Evolutionary conservation across 306 rosid species (phyloP).

Genomic region (Rubus parviflorus): DNA sequence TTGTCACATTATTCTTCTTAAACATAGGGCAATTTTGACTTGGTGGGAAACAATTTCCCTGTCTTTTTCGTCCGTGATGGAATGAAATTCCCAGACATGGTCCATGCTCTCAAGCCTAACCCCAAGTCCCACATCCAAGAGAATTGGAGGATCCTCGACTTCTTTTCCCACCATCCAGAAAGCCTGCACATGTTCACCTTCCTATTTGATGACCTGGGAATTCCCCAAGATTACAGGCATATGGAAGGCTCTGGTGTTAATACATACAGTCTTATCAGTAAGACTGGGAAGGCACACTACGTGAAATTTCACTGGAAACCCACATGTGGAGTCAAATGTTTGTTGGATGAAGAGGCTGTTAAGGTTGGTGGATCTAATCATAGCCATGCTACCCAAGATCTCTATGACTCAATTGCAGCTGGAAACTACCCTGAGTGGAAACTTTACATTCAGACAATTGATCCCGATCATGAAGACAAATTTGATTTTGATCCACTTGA

Average conservation of each 20-base stretch:
- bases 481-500: conserved; percentile 96
- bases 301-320: conserved; percentile 95
- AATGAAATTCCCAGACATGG: conserved; percentile 91
- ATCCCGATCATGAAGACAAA: conserved; percentile 81
- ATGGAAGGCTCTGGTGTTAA: conserved; percentile 95
- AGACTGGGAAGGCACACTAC: conserved; percentile 70
- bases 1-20: conserved; percentile 14
- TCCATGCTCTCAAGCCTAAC: conserved; percentile 90
- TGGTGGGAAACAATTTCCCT: conserved; percentile 91
- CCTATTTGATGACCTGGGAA: conserved; percentile 77
- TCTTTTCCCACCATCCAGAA: conserved; percentile 92
- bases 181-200: conserved; percentile 86
- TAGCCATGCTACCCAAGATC: conserved; percentile 96
- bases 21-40: conserved; percentile 88
- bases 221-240: conserved; percentile 94
- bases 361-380: conserved; percentile 90
- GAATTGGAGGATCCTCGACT: conserved; percentile 85
- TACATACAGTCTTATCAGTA: conserved; percentile 77
- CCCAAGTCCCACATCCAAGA: conserved; percentile 95
- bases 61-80: conserved; percentile 85
- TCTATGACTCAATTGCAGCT: conserved; percentile 86
- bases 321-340: conserved; percentile 71
- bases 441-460: conserved; percentile 83
- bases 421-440: conserved; percentile 99
- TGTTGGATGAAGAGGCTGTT: conserved; percentile 84